Evolutionary conservation across 106 monocot genomes (phyloP), one percentile per base, ranked within the genome.

Genomic region (Xerophyta viscosa): DNA sequence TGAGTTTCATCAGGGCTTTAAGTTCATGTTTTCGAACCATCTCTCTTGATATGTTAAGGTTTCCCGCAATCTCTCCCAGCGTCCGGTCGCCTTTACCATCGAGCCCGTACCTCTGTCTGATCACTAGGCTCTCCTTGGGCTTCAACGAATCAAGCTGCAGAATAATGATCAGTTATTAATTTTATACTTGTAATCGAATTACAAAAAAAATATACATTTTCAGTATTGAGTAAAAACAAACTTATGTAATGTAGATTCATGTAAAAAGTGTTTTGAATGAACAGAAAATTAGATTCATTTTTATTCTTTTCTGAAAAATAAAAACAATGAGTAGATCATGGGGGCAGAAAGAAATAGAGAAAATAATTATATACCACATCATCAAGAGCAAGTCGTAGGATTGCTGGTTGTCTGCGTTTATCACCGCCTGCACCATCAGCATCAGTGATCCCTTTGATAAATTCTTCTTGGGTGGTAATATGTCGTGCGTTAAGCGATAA

Each of bases 1-100:
- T 94, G 63, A 94, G 93, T 80, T 94, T 94, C 84, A 94, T 81
- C 29, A 94, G 54, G 13, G 88, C 93, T 63, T 94, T 94, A 24
- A 88, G 52, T 51, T 94, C 93, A 41, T 94, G 74, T 61, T 94
- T 88, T 11, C 88, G 42, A 2, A 88, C 93, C 93, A 94, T 88
- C 77, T 94, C 88, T 54, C 83, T 77, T 7, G 93, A 88, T 17
- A 94, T 88, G 47, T 57, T 78, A 48, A 94, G 93, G 63, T 94
- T 94, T 29, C 93, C 93, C 1, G 93, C 87, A 36, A 94, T 80
- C 79, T 94, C 93, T 63, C 83, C 79, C 51, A 94, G 64, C 6
- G 88, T 80, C 9, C 93, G 46, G 24, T 88, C 72, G 0, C 93
- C 93, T 55, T 81, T 94, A 24, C 93, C 93, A 36, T 94, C 93